These are phyloP conservation scores for Teunomyces stri DNA, from an alignment of 805 yeast species.

Conservation along the genomic window DNA sequence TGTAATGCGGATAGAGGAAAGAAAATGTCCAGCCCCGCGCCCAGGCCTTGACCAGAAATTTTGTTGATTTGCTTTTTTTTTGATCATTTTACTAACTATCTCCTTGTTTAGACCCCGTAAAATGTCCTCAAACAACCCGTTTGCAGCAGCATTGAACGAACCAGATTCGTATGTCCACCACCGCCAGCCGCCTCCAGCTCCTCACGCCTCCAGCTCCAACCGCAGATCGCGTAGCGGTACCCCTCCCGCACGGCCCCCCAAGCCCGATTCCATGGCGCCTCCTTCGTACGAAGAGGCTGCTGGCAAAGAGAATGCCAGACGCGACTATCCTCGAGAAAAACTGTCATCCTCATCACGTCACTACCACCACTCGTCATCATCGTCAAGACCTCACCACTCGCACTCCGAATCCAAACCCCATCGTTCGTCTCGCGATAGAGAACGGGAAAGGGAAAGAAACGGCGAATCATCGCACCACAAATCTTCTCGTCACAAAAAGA, in stretches of 20 bases:
- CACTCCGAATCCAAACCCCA: conserved; percentile 15
- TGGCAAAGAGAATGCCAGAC: conserved; percentile 39
- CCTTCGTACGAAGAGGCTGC: conserved; percentile 74
- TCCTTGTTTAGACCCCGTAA: conserved; percentile 7
- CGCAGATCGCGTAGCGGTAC: conserved; percentile 9
- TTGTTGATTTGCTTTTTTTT: neutral
- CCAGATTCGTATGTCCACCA: conserved; percentile 37
- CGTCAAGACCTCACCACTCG: conserved; percentile 21
- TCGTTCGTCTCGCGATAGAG: conserved; percentile 11
- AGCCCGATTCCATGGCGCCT: conserved; percentile 37
- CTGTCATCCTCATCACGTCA: conserved; percentile 12
- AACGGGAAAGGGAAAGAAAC: conserved; percentile 2
- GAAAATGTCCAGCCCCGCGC: neutral
- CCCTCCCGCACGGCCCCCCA: conserved; percentile 17
- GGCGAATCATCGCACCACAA: conserved; percentile 12
- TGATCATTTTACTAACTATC: conserved; percentile 8
- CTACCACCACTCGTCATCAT: conserved; percentile 11
- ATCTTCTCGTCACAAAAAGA: conserved; percentile 35
- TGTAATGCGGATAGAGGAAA: neutral
- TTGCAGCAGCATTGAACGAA: conserved; percentile 45
- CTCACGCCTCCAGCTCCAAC: conserved; percentile 25
- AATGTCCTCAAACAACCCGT: conserved; percentile 53
- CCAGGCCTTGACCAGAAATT: neutral
- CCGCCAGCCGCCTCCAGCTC: conserved; percentile 36
- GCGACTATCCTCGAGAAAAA: conserved; percentile 57